A percentile compares a stretch with the other conserved stretches of the same genome.
phyloP scores from a whole-genome alignment of 73 alveolate genomes.

The Blepharisma japonicum region DNA sequence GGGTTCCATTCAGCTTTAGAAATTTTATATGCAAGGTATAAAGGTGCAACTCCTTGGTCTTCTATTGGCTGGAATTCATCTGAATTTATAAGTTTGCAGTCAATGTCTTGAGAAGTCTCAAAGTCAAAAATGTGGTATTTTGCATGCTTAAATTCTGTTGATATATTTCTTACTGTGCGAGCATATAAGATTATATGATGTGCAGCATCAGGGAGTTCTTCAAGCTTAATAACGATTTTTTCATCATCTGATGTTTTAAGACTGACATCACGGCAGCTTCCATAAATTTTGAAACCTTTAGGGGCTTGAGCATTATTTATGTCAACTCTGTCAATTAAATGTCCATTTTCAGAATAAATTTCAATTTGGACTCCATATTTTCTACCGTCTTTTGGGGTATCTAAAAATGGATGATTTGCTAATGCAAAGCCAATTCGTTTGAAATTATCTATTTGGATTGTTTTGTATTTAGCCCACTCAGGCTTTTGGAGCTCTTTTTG shows the following conservation, averaged over 20 bases:
- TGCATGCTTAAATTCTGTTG: neutral
- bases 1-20: neutral
- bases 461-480: slow-evolving; percentile 37
- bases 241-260: neutral
- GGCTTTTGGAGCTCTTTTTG: slow-evolving; percentile 41
- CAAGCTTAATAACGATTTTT: no score
- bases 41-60: neutral
- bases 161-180: neutral
- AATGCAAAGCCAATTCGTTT: slow-evolving; percentile 43
- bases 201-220: neutral
- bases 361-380: slow-evolving; percentile 1
- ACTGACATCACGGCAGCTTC: neutral
- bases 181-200: neutral
- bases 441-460: slow-evolving; percentile 37
- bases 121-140: neutral
- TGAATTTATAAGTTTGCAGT: neutral
- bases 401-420: slow-evolving; percentile 46
- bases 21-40: neutral
- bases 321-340: neutral
- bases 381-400: slow-evolving; percentile 6
- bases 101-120: neutral
- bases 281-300: neutral
- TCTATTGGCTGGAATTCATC: neutral
- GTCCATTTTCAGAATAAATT: slow-evolving; percentile 3
- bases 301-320: neutral